phyloP scores from a whole-genome alignment of 2,329 filamentous ascomycete genomes.

The Fusarium penzigii region DNA sequence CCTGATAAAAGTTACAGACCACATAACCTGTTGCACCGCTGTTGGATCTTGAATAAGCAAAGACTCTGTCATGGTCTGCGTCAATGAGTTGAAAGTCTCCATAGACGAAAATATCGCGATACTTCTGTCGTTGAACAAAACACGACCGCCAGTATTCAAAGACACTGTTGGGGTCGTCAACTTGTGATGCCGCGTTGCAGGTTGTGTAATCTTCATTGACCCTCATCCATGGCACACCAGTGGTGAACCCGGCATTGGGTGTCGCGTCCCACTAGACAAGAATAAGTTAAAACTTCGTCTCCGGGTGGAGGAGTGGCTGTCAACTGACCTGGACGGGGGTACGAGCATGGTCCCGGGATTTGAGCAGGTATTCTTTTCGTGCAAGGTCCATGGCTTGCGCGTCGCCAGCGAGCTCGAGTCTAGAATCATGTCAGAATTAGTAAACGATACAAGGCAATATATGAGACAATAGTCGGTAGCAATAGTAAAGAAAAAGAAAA shows the following conservation, averaged over 20 bases:
- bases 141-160: slow-evolving; percentile 17
- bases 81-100: slow-evolving; percentile 20
- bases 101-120: slow-evolving; percentile 10
- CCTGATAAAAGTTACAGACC: slow-evolving; percentile 16
- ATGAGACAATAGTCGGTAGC: too few species aligned
- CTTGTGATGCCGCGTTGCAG: slow-evolving; percentile 16
- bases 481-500: too few species aligned
- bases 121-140: slow-evolving; percentile 7
- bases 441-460: too few species aligned
- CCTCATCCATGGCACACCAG: slow-evolving; percentile 15
- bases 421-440: accelerated
- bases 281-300: neutral
- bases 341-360: slow-evolving; percentile 17
- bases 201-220: slow-evolving; percentile 19
- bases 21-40: slow-evolving; percentile 1
- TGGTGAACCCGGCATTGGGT: slow-evolving; percentile 15
- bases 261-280: slow-evolving; percentile 11
- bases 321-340: slow-evolving; percentile 14
- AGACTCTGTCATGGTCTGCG: slow-evolving; percentile 6
- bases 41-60: slow-evolving; percentile 13
- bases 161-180: slow-evolving; percentile 2
- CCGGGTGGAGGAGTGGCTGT: accelerated
- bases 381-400: slow-evolving; percentile 7
- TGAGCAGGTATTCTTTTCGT: slow-evolving; percentile 15
- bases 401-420: neutral